Evolutionary conservation across 768 basidiomycete genomes (phyloP).

Genomic region (Chiua virens): DNA sequence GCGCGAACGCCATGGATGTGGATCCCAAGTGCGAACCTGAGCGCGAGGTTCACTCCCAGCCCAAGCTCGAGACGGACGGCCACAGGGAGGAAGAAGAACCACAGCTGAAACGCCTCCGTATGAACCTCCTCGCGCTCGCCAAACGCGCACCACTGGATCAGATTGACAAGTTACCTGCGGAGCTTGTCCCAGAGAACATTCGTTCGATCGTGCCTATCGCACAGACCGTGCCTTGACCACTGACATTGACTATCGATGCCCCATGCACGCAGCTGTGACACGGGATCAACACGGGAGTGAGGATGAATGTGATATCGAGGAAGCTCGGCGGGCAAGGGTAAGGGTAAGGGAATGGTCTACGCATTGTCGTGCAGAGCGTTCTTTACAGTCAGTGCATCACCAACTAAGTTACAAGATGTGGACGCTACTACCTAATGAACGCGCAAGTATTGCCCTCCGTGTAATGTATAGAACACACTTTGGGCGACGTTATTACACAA

Average conservation of each 20-base stretch:
- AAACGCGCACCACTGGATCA: constrained; percentile 76
- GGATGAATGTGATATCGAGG: too few species aligned
- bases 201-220: constrained; percentile 60
- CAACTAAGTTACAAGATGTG: too few species aligned
- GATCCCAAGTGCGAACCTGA: constrained; percentile 14
- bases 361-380: too few species aligned
- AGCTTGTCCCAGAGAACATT: constrained; percentile 66
- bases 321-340: too few species aligned
- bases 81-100: constrained; percentile 50
- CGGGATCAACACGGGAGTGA: too few species aligned
- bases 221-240: background rate
- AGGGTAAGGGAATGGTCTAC: too few species aligned
- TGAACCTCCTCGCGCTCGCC: constrained; percentile 75
- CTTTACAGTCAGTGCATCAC: too few species aligned
- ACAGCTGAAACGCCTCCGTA: constrained; percentile 53
- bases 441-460: too few species aligned
- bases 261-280: constrained; percentile 5
- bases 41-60: background rate
- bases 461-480: too few species aligned
- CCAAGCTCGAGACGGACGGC: background rate
- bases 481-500: too few species aligned
- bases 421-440: too few species aligned
- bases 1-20: constrained; percentile 17
- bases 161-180: constrained; percentile 61
- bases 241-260: background rate